phyloP scores from a whole-genome alignment of 495 filamentous ascomycete genomes.

The Penicillium silybi region DNA sequence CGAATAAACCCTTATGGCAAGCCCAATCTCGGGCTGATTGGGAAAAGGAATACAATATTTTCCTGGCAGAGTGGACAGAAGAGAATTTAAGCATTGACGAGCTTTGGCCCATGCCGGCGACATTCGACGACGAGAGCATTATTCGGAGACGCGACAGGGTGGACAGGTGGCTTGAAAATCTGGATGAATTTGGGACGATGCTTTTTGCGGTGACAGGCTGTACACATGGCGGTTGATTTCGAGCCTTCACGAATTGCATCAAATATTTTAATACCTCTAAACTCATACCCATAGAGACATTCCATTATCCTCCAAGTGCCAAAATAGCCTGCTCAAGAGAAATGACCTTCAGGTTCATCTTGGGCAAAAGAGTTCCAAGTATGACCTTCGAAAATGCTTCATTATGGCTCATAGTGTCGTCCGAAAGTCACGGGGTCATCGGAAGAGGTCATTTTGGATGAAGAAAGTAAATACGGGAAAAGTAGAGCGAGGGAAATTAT shows the following conservation, averaged over 20 bases:
- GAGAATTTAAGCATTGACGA: slow-evolving; percentile 39
- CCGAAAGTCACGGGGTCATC: no score
- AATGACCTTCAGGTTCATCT: slow-evolving; percentile 26
- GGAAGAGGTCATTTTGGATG: neutral
- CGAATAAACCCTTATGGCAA: slow-evolving; percentile 35
- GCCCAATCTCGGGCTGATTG: slow-evolving; percentile 30
- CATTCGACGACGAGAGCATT: slow-evolving; percentile 21
- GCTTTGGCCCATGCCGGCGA: slow-evolving; percentile 37
- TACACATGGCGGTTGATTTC: slow-evolving; percentile 33
- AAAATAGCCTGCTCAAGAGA: slow-evolving; percentile 19
- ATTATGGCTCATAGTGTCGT: slow-evolving; percentile 14
- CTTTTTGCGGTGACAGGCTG: slow-evolving; percentile 42
- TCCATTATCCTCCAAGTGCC: neutral
- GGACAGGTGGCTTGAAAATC: slow-evolving; percentile 40
- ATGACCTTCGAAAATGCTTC: slow-evolving; percentile 18
- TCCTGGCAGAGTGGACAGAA: slow-evolving; percentile 37
- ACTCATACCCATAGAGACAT: neutral
- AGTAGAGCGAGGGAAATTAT: no score
- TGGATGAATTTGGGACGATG: slow-evolving; percentile 49
- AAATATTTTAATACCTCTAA: no score
- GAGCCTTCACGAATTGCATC: no score
- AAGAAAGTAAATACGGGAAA: no score
- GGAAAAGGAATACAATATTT: slow-evolving; percentile 40
- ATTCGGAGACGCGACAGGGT: slow-evolving; percentile 29
- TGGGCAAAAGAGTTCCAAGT: slow-evolving; percentile 28